A percentile compares a stretch with the other conserved stretches of the same genome.
Conservation (phyloP, 192 early-diverging fungal species). For the Backusella australiensis region DNA sequence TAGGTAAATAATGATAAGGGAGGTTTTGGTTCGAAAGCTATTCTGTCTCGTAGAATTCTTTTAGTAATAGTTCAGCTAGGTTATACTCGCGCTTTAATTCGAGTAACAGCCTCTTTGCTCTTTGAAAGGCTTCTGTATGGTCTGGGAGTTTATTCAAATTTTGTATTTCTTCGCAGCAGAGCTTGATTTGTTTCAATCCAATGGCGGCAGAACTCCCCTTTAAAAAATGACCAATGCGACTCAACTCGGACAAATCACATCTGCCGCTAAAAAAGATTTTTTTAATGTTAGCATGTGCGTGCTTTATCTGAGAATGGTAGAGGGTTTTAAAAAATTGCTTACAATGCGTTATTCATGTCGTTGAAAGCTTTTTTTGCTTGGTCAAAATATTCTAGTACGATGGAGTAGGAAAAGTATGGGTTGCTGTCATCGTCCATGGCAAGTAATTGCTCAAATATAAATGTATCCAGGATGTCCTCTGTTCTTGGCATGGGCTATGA, state of each 20-base stretch:
- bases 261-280: neutral
- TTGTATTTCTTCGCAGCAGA: neutral
- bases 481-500: neutral
- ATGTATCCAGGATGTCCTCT: neutral
- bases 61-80: neutral
- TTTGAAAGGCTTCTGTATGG: neutral
- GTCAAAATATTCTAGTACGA: neutral
- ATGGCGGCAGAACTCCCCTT: neutral
- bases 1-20: neutral
- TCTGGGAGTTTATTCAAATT: neutral
- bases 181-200: neutral
- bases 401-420: neutral
- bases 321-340: neutral
- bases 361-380: neutral
- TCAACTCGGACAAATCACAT: neutral
- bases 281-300: neutral
- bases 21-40: neutral
- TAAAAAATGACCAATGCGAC: slow-evolving; percentile 6
- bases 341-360: neutral
- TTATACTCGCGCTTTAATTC: neutral
- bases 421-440: neutral
- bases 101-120: neutral
- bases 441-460: neutral
- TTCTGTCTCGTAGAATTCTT: neutral
- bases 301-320: neutral